Evolutionary conservation across 768 basidiomycete species (phyloP), one percentile per base, ranked within the genome.

Genomic region (Albatrellus ellisii): DNA sequence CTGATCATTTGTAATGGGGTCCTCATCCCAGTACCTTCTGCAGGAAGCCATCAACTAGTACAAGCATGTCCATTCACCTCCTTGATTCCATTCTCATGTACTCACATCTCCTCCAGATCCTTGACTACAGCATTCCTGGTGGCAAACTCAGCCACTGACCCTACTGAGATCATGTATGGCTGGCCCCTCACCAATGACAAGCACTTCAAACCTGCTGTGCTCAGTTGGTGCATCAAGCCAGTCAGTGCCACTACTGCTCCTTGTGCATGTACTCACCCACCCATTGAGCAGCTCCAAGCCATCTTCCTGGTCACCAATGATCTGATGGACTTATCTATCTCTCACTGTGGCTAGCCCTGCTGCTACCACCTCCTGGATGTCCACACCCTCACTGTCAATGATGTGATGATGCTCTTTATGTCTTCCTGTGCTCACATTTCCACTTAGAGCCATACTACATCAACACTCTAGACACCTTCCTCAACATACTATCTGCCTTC

Each of bases 301-400:
- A 94, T 82, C 65, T 97, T 98, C 78, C 75, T 94, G 39, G 88
- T 94, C 41, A 75, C 89, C 6, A 88, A 98, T 62, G 92, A 97
- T 61, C 89, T 98, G 54, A 97, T 99, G 89, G 92, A 98, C 56
- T 60, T 72, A n/a, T 89, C 84, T 34, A 80, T 92, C 54, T 95
- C 90, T 9, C 81, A 92, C 15, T 80, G 91, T 12, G 80, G 84
- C 4, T 91, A 95, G 60, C 81, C 88, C 2, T 95, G 94, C 62
- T 99, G 89, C 87, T 97, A 94, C 65, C 72, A 65, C 40, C 58
- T 75, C 33, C 67, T 68, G 39, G 65, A 65, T 11, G 76, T 94
- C 47, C 79, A 79, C 34, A 77, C 77, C 62, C 76, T 95, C 44
- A 90, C 94, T 5, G 82, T 98, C 65, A 97, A 97, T 67, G 94